phyloP scores from a whole-genome alignment of 2,329 filamentous ascomycete species.

The Calonectria crousiana region DNA sequence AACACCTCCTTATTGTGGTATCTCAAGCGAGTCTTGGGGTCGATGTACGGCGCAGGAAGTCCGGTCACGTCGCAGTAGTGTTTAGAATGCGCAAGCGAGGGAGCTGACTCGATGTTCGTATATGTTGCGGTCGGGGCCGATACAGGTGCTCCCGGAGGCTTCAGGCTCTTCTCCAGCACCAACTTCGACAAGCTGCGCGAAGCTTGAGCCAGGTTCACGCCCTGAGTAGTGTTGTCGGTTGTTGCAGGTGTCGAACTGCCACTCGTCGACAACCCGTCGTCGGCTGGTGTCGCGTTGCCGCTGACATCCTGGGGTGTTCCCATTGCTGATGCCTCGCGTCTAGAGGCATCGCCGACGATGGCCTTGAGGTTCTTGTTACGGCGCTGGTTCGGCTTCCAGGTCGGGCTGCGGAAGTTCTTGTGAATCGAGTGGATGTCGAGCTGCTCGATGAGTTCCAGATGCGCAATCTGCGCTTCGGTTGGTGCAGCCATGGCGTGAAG shows the following conservation, averaged over 20 bases:
- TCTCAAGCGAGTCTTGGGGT: constrained; percentile 92
- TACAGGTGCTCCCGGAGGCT: constrained; percentile 46
- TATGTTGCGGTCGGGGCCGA: constrained; percentile 83
- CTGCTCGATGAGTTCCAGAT: constrained; percentile 87
- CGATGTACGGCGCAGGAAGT: constrained; percentile 88
- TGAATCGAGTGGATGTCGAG: constrained; percentile 90
- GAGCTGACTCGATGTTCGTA: constrained; percentile 95
- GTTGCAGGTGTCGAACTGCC: constrained; percentile 68
- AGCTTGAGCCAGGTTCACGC: constrained; percentile 74
- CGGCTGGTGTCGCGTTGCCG: constrained; percentile 77
- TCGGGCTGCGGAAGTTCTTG: constrained; percentile 89
- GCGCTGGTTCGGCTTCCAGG: constrained; percentile 93
- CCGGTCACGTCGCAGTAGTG: constrained; percentile 98
- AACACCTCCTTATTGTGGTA: constrained; percentile 97
- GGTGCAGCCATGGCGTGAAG: constrained; percentile 65
- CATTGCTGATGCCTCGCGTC: constrained; percentile 89
- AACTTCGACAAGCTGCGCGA: constrained; percentile 88
- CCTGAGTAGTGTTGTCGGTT: constrained; percentile 43
- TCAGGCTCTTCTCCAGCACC: constrained; percentile 85
- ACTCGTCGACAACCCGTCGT: constrained; percentile 68
- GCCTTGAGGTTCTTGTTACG: constrained; percentile 99
- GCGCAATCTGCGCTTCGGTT: constrained; percentile 80
- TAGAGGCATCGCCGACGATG: constrained; percentile 88
- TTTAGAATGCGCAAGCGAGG: constrained; percentile 85
- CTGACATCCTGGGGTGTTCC: constrained; percentile 82